A percentile compares a stretch with the other conserved stretches of the same genome.
Evolutionary conservation across 108 stramenopile species (phyloP).

Genomic region (Fistulifera pelliculosa): DNA sequence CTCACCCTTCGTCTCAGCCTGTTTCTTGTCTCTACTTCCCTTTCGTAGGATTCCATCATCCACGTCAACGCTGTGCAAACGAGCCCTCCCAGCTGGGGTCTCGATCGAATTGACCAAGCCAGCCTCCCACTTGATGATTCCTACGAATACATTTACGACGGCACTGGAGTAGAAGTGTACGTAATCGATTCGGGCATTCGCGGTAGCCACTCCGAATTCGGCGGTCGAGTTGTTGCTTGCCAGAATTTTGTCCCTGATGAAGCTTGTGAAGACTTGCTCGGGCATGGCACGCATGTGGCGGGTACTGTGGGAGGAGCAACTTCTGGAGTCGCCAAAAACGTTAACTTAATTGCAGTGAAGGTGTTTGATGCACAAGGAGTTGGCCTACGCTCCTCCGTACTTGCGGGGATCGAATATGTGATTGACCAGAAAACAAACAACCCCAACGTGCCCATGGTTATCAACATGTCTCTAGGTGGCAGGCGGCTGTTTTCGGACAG

Average conservation of each 20-base stretch:
- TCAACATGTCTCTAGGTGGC: background rate
- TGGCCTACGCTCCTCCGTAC: background rate
- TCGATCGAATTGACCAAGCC: background rate
- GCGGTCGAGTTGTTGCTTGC: background rate
- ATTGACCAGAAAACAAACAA: background rate
- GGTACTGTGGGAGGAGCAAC: conserved; percentile 30
- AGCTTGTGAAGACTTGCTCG: conserved; percentile 10
- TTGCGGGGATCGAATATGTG: background rate
- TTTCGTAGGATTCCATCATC: too few relatives aligned
- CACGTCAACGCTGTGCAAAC: too few relatives aligned
- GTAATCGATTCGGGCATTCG: conserved; percentile 1
- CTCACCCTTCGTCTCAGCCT: too few relatives aligned
- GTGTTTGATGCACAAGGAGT: background rate
- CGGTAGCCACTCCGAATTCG: background rate
- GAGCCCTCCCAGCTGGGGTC: too few relatives aligned
- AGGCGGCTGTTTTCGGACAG: background rate
- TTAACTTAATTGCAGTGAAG: conserved; percentile 19
- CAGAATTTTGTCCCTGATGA: background rate
- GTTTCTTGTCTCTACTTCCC: too few relatives aligned
- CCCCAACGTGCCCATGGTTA: background rate
- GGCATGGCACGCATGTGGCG: conserved; percentile 43
- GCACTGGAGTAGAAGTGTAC: conserved; percentile 2
- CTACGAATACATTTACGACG: background rate
- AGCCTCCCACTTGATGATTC: background rate
- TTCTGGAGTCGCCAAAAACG: conserved; percentile 2